Evolutionary conservation across 805 yeast genomes (phyloP), one percentile per base, ranked within the genome.

Genomic region (Tetrapisispora taiwanensis): DNA sequence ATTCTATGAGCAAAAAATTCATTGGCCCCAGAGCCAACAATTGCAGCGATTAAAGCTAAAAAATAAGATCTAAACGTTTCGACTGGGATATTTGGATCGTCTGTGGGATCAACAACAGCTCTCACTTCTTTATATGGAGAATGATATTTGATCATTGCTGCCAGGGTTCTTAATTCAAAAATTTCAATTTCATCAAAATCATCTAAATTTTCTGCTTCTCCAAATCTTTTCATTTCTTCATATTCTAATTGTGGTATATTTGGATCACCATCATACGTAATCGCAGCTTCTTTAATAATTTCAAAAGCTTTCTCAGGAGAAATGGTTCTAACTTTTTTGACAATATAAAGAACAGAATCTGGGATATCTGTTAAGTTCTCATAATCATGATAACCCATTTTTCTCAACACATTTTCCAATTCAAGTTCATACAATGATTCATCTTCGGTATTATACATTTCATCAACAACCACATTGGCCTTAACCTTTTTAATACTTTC

Each of bases 111-210:
- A 35, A 77, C 74, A 19, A 79, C 73, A 24, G 84, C 74, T 58
- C 86, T 70, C 18, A 79, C 84, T 59, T 79, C 85, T 1, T 82
- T 76, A 55, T 79, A 79, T 9, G 84, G 83, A 18, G 79, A 74
- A 51, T 69, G 64, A 48, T 54, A 72, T 62, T 56, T 49, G n/a
- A 67, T 65, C 27, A 62, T 52, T 28, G 68, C 66, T 19, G 73
- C 74, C 30, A 54, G 50, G 17, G 53, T 51, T 42, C 61, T 57
- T 20, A 56, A 48, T 20, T 52, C 54, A 48, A 59, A 56, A 19
- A 49, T 50, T 42, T 55, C 58, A 28, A 44, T 45, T 33, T 50
- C 46, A 20, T 48, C 50, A 43, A 53, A 53, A 27, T 56, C 44
- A 41, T 54, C 56, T 7, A 28, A 7, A n/a, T 28, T 31, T 15